phyloP scores from a whole-genome alignment of 2,329 filamentous ascomycete species.

The Diaporthe nobilis region DNA sequence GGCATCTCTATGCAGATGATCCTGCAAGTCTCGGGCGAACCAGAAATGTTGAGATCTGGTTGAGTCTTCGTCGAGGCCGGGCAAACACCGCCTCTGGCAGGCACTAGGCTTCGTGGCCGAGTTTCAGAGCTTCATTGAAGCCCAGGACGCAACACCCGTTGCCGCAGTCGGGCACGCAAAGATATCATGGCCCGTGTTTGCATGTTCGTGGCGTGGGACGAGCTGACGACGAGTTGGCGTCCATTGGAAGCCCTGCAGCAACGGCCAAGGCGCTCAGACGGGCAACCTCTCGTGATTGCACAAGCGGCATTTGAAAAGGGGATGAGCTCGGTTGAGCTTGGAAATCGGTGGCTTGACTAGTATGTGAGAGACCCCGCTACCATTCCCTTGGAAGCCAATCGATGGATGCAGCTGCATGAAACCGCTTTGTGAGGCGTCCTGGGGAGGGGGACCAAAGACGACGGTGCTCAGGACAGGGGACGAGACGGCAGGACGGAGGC shows the following conservation, averaged over 20 bases:
- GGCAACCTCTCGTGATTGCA: background rate
- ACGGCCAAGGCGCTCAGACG: conserved; percentile 9
- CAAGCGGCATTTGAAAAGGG: background rate
- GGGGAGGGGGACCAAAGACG: no score
- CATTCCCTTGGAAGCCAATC: conserved; percentile 16
- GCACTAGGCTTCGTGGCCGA: conserved; percentile 5
- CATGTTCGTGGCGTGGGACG: background rate
- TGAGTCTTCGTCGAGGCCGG: background rate
- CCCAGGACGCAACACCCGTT: conserved; percentile 11
- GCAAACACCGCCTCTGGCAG: conserved; percentile 4
- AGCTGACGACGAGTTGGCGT: background rate
- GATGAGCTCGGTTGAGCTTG: conserved; percentile 11
- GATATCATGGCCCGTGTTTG: background rate
- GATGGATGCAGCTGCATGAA: background rate
- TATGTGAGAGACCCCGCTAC: background rate
- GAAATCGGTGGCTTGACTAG: conserved; percentile 15
- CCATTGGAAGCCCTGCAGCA: background rate
- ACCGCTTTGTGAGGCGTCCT: background rate
- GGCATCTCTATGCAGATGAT: background rate
- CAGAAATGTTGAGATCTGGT: background rate
- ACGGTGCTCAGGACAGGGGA: background rate
- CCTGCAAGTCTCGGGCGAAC: background rate
- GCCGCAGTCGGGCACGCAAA: conserved; percentile 23
- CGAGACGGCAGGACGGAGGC: background rate
- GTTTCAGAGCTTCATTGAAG: background rate